Conservation (phyloP, 768 basidiomycete species). For the Mycena filopes region DNA sequence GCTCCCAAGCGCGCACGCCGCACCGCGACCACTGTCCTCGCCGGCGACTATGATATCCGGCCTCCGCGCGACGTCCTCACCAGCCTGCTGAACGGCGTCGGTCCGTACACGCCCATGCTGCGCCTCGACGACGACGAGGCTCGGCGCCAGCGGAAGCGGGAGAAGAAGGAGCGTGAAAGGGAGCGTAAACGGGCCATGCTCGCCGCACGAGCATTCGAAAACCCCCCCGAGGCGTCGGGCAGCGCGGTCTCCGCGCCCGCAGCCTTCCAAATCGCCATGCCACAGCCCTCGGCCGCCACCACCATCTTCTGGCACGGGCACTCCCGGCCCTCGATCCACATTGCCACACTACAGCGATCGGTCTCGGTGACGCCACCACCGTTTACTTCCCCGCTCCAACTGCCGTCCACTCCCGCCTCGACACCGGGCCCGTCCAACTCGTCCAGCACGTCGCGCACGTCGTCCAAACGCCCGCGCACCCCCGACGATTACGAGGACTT, state of each 20-base stretch:
- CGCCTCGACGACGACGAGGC: slow-evolving; percentile 60
- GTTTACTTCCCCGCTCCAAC: slow-evolving; percentile 46
- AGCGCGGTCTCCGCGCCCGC: slow-evolving; percentile 44
- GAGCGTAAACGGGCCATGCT: slow-evolving; percentile 57
- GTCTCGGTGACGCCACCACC: slow-evolving; percentile 82
- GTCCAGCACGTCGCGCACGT: slow-evolving; percentile 77
- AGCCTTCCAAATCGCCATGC: slow-evolving; percentile 41
- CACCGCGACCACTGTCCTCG: slow-evolving; percentile 79
- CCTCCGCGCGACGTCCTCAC: slow-evolving; percentile 82
- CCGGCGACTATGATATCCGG: slow-evolving; percentile 76
- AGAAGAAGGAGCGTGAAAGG: slow-evolving; percentile 62
- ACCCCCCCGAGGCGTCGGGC: slow-evolving; percentile 37
- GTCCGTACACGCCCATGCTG: slow-evolving; percentile 71
- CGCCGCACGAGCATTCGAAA: slow-evolving; percentile 47
- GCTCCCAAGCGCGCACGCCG: slow-evolving; percentile 60
- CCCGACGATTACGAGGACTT: slow-evolving; percentile 70
- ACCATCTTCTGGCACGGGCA: slow-evolving; percentile 73
- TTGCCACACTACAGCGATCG: slow-evolving; percentile 75
- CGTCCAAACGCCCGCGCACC: slow-evolving; percentile 83
- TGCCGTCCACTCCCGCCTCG: slow-evolving; percentile 71
- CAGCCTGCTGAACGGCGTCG: slow-evolving; percentile 80
- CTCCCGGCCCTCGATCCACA: slow-evolving; percentile 79
- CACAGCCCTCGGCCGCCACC: slow-evolving; percentile 43
- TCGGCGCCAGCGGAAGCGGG: slow-evolving; percentile 64
- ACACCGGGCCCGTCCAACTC: slow-evolving; percentile 83